phyloP scores from a whole-genome alignment of 192 early-diverging fungal species.

The Coemansia sp. region DNA sequence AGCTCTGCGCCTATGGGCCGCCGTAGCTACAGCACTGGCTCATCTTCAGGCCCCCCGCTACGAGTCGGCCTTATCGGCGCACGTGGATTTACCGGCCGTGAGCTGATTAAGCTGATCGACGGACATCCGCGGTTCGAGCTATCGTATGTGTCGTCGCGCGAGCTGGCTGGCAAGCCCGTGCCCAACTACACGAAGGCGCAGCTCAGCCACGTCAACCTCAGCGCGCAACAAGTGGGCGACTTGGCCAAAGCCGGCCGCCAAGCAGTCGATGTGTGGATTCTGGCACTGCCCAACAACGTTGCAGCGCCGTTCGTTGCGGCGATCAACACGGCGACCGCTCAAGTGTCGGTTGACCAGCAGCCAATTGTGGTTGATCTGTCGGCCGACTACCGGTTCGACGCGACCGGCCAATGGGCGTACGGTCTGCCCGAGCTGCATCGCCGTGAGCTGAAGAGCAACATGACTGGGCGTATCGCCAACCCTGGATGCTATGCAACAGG shows the following conservation, averaged over 20 bases:
- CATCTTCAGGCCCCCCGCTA: constrained; percentile 14
- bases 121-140: constrained; percentile 83
- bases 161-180: constrained; percentile 85
- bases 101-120: constrained; percentile 88
- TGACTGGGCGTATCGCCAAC: constrained; percentile 79
- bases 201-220: constrained; percentile 76
- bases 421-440: constrained; percentile 85
- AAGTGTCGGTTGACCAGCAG: constrained; percentile 50
- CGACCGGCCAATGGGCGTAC: constrained; percentile 77
- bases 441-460: constrained; percentile 45
- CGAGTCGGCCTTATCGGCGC: constrained; percentile 93
- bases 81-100: constrained; percentile 94
- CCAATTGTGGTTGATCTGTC: constrained; percentile 82
- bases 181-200: constrained; percentile 67
- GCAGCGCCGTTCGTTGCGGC: constrained; percentile 90
- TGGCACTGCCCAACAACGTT: constrained; percentile 95
- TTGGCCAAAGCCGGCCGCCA: constrained; percentile 51
- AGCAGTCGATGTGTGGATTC: constrained; percentile 92
- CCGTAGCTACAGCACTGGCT: constrained; percentile 63
- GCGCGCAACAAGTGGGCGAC: constrained; percentile 62
- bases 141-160: constrained; percentile 88
- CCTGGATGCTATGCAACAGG: constrained; percentile 99
- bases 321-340: constrained; percentile 55
- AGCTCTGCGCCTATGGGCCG: constrained; percentile 36
- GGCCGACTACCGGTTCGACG: constrained; percentile 89